phyloP scores from a whole-genome alignment of 768 basidiomycete species.

The Lactarius hatsudake region DNA sequence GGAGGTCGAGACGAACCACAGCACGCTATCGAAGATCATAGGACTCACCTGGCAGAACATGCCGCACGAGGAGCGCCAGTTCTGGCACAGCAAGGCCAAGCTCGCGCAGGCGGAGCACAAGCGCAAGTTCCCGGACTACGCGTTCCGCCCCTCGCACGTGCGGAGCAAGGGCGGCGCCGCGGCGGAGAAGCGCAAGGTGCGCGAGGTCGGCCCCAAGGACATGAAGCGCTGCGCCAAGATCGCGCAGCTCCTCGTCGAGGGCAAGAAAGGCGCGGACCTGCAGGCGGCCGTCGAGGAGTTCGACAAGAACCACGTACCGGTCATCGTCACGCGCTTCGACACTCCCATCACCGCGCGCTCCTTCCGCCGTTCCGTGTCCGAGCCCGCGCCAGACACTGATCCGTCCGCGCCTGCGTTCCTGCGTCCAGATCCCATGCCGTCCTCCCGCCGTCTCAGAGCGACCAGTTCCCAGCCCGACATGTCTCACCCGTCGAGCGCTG shows the following conservation, averaged over 20 bases:
- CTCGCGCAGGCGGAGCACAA: slow-evolving; percentile 70
- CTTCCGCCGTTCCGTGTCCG: slow-evolving; percentile 66
- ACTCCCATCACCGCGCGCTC: slow-evolving; percentile 67
- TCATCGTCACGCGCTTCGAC: slow-evolving; percentile 70
- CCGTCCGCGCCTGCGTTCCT: slow-evolving; percentile 28
- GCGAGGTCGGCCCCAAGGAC: slow-evolving; percentile 64
- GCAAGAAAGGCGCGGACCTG: slow-evolving; percentile 40
- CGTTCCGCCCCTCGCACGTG: slow-evolving; percentile 62
- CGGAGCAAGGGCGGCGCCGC: slow-evolving; percentile 38
- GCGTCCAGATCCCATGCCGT: slow-evolving; percentile 15
- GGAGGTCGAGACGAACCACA: slow-evolving; percentile 78
- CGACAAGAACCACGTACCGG: slow-evolving; percentile 49
- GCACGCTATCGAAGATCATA: slow-evolving; percentile 81
- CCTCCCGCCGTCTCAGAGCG: slow-evolving; percentile 24
- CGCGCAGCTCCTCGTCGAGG: slow-evolving; percentile 52
- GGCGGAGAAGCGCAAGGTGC: slow-evolving; percentile 52
- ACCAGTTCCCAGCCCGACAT: slow-evolving; percentile 26
- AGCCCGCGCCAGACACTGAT: slow-evolving; percentile 44
- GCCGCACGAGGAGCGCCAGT: slow-evolving; percentile 67
- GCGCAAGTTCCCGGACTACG: slow-evolving; percentile 71
- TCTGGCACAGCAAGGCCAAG: slow-evolving; percentile 78
- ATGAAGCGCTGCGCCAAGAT: slow-evolving; percentile 63
- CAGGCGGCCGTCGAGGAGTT: slow-evolving; percentile 39
- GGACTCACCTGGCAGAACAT: slow-evolving; percentile 81
- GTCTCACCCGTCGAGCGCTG: slow-evolving; percentile 16